Evolutionary conservation across 2,329 filamentous ascomycete genomes (phyloP), one percentile per base, ranked within the genome.

Genomic region (Botrytis porri): DNA sequence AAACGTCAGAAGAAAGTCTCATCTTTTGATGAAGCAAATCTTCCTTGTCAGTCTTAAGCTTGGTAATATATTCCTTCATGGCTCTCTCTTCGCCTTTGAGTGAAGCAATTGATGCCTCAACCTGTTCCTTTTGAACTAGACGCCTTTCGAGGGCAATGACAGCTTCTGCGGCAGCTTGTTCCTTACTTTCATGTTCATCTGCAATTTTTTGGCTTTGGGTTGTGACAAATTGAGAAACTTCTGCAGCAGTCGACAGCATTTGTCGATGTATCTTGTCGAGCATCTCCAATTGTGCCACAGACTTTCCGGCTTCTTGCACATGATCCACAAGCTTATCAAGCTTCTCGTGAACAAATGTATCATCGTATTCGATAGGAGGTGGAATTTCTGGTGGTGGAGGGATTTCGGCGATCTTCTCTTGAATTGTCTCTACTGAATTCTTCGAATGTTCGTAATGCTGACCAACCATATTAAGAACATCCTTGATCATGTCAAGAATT

Each of bases 381-480:
- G 86, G 84, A n/a, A 86, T 85, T 75, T 91, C 87, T 1, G 86
- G 80, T 67, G 87, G 82, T 20, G 84, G 82, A 39, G 84, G 84
- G n/a, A 85, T 81, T 71, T 86, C 86, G 18, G 86, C 83, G 74
- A 91, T 88, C 79, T 86, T 88, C 74, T 87, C 85, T 76, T 89
- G 84, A 37, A 91, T 84, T 4, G 85, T 84, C 10, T 82, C 85
- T 1, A 85, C 84, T 0, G 90, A 87, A 62, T 88, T 86, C 82
- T 95, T 94, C 22, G 94, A 92, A 80, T 97, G 93, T 77, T 97
- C 94, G 79, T 92, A 97, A 81, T 98, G 95, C 80, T 97, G 89
- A 37, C 90, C 92, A 71, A 97, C 93, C 37, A 97, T 86, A 12
- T 89, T 85, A 57, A 97, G 86, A n/a, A 98, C 90, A 78, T 98